phyloP scores from a whole-genome alignment of 2,329 filamentous ascomycete species.

The Zasmidium citrigriseum region DNA sequence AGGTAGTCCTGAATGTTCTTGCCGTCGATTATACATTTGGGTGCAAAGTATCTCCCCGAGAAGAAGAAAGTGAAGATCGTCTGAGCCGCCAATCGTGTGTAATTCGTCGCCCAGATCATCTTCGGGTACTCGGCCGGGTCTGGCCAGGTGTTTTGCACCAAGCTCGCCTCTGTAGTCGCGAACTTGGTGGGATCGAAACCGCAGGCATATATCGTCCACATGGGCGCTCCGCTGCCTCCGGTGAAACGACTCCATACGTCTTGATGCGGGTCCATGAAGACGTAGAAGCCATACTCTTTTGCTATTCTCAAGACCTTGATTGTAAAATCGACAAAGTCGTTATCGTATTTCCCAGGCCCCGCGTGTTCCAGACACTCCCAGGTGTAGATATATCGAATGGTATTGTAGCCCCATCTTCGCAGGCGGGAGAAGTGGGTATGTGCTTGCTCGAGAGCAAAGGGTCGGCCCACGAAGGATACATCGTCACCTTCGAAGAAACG shows the following conservation, averaged over 20 bases:
- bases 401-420: constrained; percentile 91
- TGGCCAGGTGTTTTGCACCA: constrained; percentile 92
- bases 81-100: constrained; percentile 80
- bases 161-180: constrained; percentile 80
- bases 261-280: constrained; percentile 99
- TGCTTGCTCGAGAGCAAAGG: constrained; percentile 81
- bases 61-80: constrained; percentile 96
- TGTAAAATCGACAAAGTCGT: constrained; percentile 89
- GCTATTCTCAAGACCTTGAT: constrained; percentile 80
- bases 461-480: constrained; percentile 83
- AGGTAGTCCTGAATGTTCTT: constrained; percentile 96
- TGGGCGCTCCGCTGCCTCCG: constrained; percentile 90
- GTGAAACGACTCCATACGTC: constrained; percentile 97
- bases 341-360: constrained; percentile 88
- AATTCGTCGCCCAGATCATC: constrained; percentile 99
- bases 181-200: constrained; percentile 87
- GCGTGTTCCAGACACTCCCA: constrained; percentile 98
- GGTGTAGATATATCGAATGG: constrained; percentile 93
- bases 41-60: constrained; percentile 85
- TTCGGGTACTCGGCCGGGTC: constrained; percentile 86
- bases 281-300: constrained; percentile 87
- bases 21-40: constrained; percentile 92
- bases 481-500: constrained; percentile 91
- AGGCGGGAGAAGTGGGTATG: constrained; percentile 83
- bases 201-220: constrained; percentile 97